These are phyloP conservation scores for Pythium coloratum DNA, from an alignment of 352 stramenopile species.

Conservation along the genomic window DNA sequence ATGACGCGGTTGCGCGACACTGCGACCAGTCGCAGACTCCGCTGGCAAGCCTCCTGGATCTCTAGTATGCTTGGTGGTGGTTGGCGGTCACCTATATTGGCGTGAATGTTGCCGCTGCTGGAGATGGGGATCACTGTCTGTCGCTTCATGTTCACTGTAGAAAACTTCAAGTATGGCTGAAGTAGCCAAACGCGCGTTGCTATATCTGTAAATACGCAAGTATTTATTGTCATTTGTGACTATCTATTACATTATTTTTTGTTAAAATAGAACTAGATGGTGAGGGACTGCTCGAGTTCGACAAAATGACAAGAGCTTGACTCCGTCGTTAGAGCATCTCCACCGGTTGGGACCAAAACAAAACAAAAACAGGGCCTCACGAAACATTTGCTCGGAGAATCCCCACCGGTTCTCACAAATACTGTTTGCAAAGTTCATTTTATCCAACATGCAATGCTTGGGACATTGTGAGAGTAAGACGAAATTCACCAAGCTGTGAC, in stretches of 20 bases:
- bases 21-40: constrained; percentile 13
- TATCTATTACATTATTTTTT: too few species aligned
- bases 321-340: neutral
- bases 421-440: neutral
- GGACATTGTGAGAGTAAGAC: neutral
- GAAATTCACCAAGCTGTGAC: neutral
- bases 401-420: neutral
- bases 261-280: too few species aligned
- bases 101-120: neutral
- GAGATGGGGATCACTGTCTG: neutral
- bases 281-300: too few species aligned
- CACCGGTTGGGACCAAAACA: neutral
- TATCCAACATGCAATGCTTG: neutral
- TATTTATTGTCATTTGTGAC: too few species aligned
- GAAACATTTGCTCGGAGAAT: neutral
- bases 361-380: neutral
- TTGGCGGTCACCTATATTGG: neutral
- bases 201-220: too few species aligned
- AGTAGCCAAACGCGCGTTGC: too few species aligned
- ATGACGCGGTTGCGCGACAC: constrained; percentile 20
- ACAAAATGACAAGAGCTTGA: too few species aligned
- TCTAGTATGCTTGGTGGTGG: constrained; percentile 14
- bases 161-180: too few species aligned
- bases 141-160: neutral
- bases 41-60: constrained; percentile 17